phyloP scores from a whole-genome alignment of 331 rosid species.

The Rosa hybrid region DNA sequence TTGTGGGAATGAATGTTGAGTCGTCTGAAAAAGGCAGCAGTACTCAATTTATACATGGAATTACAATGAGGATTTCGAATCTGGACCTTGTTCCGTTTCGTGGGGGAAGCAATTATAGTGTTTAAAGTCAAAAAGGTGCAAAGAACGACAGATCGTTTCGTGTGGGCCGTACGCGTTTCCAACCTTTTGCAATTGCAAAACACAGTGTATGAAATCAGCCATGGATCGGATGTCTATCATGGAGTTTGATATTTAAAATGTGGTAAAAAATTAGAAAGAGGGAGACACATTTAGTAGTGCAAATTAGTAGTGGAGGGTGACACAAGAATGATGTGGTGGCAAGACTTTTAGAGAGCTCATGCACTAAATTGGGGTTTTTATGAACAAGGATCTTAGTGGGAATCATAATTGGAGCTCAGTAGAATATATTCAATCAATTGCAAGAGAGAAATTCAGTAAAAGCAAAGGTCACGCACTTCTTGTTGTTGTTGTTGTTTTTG shows the following conservation, averaged over 20 bases:
- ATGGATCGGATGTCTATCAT: conserved; percentile 7
- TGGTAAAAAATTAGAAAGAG: conserved; percentile 30
- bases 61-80: conserved; percentile 4
- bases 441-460: conserved; percentile 27
- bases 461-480: conserved; percentile 12
- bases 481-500: conserved; percentile 4
- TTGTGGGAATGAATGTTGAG: conserved; percentile 2
- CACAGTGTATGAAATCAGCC: conserved; percentile 23
- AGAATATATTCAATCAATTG: conserved; percentile 20
- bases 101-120: conserved; percentile 31
- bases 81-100: conserved; percentile 7
- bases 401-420: conserved; percentile 40
- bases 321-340: conserved; percentile 39
- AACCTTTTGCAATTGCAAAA: conserved; percentile 5
- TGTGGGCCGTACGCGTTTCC: conserved; percentile 40
- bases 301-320: conserved; percentile 55
- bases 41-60: conserved; percentile 40
- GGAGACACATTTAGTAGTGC: conserved; percentile 28
- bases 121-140: conserved; percentile 53
- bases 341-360: conserved; percentile 20
- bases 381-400: conserved; percentile 44
- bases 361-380: conserved; percentile 33
- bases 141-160: conserved; percentile 35
- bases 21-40: conserved; percentile 23
- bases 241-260: conserved; percentile 16